Conservation (phyloP, 73 alveolate species). For the Tetrahymena borealis region DNA sequence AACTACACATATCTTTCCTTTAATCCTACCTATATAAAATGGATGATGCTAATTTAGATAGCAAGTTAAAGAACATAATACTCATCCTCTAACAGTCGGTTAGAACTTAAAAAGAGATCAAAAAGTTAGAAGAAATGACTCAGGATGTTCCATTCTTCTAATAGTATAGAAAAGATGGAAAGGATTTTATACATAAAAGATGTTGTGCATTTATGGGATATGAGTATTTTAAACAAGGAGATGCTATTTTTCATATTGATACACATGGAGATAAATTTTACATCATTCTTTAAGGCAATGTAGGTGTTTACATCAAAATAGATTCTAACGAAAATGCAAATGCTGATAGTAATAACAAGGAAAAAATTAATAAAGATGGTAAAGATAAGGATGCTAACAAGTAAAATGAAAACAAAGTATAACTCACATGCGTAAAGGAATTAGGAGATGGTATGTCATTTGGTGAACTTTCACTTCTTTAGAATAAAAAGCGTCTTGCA, state of each 20-base stretch:
- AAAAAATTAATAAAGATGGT: conserved; percentile 2
- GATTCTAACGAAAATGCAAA: background rate
- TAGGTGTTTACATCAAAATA: conserved; percentile 18
- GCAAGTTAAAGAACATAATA: background rate
- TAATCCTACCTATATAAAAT: background rate
- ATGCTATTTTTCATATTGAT: conserved; percentile 1
- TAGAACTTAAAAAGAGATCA: background rate
- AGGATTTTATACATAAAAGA: background rate
- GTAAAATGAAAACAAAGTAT: conserved; percentile 1
- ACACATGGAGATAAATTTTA: conserved; percentile 37
- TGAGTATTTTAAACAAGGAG: conserved; percentile 8
- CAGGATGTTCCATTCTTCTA: background rate
- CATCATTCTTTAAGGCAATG: conserved; percentile 14
- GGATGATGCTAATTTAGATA: background rate
- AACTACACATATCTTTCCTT: too few relatives aligned
- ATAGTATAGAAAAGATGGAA: background rate
- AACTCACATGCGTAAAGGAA: conserved; percentile 4
- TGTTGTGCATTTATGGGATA: conserved; percentile 13
- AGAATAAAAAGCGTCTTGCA: conserved; percentile 14
- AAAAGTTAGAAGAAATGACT: background rate
- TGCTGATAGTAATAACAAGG: background rate
- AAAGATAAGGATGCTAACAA: background rate
- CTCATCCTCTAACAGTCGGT: background rate
- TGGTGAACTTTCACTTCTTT: conserved; percentile 14
- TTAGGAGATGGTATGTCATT: conserved; percentile 10